Evolutionary conservation across 306 rosid genomes (phyloP).

Genomic region (Sicyos edulis): DNA sequence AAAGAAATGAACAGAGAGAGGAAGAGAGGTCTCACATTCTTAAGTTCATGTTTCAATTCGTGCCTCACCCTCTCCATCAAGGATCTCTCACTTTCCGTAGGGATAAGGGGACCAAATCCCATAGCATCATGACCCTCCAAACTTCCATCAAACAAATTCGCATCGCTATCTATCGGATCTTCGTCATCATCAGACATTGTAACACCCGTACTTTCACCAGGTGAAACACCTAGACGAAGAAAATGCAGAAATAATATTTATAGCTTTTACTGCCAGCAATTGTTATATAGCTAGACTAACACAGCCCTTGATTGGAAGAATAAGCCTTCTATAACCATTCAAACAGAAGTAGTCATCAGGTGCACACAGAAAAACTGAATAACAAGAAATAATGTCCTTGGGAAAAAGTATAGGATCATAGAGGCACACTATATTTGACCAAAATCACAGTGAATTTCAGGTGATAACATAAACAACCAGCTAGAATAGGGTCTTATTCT

Average conservation of each 20-base stretch:
- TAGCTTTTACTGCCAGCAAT: neutral
- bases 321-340: neutral
- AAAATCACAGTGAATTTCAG: neutral
- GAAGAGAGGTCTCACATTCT: conserved; percentile 64
- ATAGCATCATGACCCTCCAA: conserved; percentile 62
- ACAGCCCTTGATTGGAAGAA: conserved; percentile 4
- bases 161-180: conserved; percentile 68
- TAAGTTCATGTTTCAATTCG: conserved; percentile 87
- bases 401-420: neutral
- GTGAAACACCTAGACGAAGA: conserved; percentile 91
- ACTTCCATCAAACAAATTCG: conserved; percentile 56
- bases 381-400: neutral
- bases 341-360: neutral
- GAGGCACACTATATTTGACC: neutral
- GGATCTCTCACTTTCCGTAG: too few relatives aligned
- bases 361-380: neutral
- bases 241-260: conserved; percentile 39
- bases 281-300: neutral
- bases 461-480: neutral
- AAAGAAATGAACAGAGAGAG: neutral
- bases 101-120: conserved; percentile 21
- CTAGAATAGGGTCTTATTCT: too few relatives aligned
- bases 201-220: conserved; percentile 82
- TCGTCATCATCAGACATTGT: conserved; percentile 91
- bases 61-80: conserved; percentile 42